Conservation (phyloP, 2,329 filamentous ascomycete genomes). For the Pyricularia grisea region DNA sequence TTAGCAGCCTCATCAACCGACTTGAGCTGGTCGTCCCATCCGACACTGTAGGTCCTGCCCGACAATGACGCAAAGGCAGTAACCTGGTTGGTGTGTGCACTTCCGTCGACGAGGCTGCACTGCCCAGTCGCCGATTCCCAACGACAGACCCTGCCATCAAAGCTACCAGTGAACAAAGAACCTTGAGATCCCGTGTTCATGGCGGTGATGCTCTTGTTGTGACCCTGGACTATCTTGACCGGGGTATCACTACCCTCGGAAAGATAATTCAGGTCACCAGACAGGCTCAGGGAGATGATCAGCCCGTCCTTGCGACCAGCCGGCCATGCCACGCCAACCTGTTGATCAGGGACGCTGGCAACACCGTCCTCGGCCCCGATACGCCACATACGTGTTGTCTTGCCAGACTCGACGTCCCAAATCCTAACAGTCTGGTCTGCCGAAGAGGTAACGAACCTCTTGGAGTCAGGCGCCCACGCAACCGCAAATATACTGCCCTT, state of each 20-base stretch:
- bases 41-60: constrained; percentile 71
- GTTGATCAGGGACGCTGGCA: constrained; percentile 71
- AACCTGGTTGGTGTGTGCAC: constrained; percentile 78
- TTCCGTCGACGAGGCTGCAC: constrained; percentile 66
- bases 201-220: constrained; percentile 85
- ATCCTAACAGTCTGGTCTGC: constrained; percentile 91
- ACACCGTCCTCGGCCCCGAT: constrained; percentile 63
- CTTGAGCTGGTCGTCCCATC: constrained; percentile 88
- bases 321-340: constrained; percentile 90
- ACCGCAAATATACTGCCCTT: constrained; percentile 89
- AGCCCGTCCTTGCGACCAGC: constrained; percentile 72
- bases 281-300: constrained; percentile 81
- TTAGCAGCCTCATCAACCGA: constrained; percentile 65
- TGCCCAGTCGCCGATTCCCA: constrained; percentile 70
- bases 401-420: constrained; percentile 80
- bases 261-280: constrained; percentile 86
- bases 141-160: constrained; percentile 75
- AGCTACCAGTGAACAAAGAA: constrained; percentile 81
- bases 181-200: constrained; percentile 47
- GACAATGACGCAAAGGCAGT: constrained; percentile 58
- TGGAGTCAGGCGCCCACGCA: constrained; percentile 82
- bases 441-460: constrained; percentile 79
- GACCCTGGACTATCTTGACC: constrained; percentile 67
- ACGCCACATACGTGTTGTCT: constrained; percentile 72
- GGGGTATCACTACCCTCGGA: constrained; percentile 61